Base-by-base conservation (phyloP, 495 filamentous ascomycete species). In the Cairneyella variabilis region DNA sequence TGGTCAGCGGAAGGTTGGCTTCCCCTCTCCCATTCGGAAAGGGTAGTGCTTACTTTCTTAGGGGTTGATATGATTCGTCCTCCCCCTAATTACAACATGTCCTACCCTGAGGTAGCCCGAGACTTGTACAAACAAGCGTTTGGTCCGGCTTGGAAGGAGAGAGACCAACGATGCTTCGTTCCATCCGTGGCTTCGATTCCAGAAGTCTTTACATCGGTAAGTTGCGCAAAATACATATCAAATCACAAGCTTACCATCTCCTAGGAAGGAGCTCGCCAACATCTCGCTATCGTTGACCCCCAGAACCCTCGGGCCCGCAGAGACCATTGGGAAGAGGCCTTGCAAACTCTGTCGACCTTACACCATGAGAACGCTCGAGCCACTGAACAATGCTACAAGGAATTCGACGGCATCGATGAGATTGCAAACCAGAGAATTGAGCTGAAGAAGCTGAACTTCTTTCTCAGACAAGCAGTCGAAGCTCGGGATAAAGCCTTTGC, bases 121-220 rank as follows among this genome's bases (percentile, higher is more conserved):
- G 42, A 54, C 6, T 16, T 54, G 16, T 18, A 47, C 6, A 8
- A 18, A n/a, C 17, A 45, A 11, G 51, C 38, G 21, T 54, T 38
- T 46, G 51, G 27, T 12, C 26, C 28, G 18, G 41, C 42, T 26
- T 46, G 41, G 28, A 14, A 12, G 16, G 48, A 51, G 27, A 12
- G n/a, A 26, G 18, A 22, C 14, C 48, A 51, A 21, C 20, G 34
- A 27, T 34, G 25, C 22, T 3, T 41, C 16, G 28, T 3, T 9
- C 14, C 20, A 14, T 16, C 32, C 11, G 16, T 8, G 3, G 34
- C 21, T 32, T 43, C 49, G 4, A 22, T 39, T 40, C 49, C 38
- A 12, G 51, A 54, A 23, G 2, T 12, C 12, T 40, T 54, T 25
- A 54, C 42, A 14, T 46, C 40, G 34, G 51, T 48, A 45, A 43